These are phyloP conservation scores for Heliocybe sulcata DNA, from an alignment of 1,284 basidiomycete species.

Conservation along the genomic window DNA sequence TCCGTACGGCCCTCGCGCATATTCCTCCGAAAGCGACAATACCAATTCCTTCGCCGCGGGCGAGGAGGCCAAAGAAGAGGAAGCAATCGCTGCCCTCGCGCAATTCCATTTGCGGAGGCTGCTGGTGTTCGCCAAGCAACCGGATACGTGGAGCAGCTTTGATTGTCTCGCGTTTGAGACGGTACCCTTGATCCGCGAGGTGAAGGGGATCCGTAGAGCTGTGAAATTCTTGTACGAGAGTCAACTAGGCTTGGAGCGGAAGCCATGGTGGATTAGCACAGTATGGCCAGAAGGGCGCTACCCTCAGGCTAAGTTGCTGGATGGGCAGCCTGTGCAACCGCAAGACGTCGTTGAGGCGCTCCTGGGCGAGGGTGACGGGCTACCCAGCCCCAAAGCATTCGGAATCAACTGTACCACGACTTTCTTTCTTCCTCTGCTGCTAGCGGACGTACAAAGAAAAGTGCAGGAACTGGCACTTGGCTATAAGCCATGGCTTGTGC, in stretches of 20 bases:
- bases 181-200: conserved; percentile 62
- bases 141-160: conserved; percentile 46
- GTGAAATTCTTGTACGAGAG: conserved; percentile 31
- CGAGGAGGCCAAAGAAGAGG: conserved; percentile 17
- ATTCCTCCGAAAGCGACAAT: conserved; percentile 24
- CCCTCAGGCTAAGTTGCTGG: conserved; percentile 30
- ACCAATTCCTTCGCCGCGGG: conserved; percentile 34
- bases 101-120: conserved; percentile 68
- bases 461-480: conserved; percentile 10
- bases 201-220: conserved; percentile 58
- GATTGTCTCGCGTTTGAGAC: conserved; percentile 78
- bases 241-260: conserved; percentile 19
- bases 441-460: conserved; percentile 23
- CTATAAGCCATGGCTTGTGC: conserved; percentile 44
- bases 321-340: conserved; percentile 20
- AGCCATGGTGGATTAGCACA: conserved; percentile 75
- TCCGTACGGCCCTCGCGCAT: conserved; percentile 58
- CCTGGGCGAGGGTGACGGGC: conserved; percentile 14
- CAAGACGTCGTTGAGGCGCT: conserved; percentile 30
- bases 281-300: conserved; percentile 54
- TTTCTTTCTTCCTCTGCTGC: conserved; percentile 28
- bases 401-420: conserved; percentile 70
- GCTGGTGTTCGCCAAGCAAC: conserved; percentile 39
- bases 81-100: conserved; percentile 46
- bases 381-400: conserved; percentile 36